Percentiles rank a stretch among this genome's conserved stretches.
These are phyloP conservation scores for Vickermania spadyakhi DNA, from an alignment of 208 protist genomes.

Conservation along the genomic window DNA sequence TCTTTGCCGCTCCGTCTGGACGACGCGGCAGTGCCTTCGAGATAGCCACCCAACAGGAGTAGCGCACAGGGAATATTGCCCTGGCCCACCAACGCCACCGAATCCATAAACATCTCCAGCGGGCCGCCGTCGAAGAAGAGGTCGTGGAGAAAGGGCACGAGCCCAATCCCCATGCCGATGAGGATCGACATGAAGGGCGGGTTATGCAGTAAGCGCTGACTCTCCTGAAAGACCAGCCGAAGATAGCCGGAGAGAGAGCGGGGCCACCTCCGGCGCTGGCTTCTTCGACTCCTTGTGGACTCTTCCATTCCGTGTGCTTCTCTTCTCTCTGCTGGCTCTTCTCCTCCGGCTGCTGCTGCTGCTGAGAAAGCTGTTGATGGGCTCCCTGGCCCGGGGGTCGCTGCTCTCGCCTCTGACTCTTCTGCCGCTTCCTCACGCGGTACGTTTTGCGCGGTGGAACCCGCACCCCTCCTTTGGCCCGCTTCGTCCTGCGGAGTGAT, in stretches of 20 bases:
- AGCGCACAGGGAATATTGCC: slow-evolving; percentile 66
- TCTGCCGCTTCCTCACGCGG: slow-evolving; percentile 1
- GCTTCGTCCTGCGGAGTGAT: too few relatives aligned
- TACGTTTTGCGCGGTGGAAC: background rate
- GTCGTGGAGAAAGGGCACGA: slow-evolving; percentile 42
- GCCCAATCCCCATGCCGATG: slow-evolving; percentile 50
- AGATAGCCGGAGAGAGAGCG: background rate
- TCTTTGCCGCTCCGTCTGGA: background rate
- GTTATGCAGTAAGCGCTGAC: slow-evolving; percentile 22
- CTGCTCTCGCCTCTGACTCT: background rate
- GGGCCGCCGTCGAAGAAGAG: slow-evolving; percentile 45
- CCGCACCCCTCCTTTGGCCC: too few relatives aligned
- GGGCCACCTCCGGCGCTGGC: background rate
- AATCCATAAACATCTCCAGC: slow-evolving; percentile 53
- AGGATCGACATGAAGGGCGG: slow-evolving; percentile 61
- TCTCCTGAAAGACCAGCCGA: background rate
- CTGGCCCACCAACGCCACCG: slow-evolving; percentile 33
- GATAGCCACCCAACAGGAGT: slow-evolving; percentile 64
- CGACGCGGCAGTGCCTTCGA: slow-evolving; percentile 25
- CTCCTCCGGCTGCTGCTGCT: background rate
- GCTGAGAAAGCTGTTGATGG: background rate
- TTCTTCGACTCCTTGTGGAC: too few relatives aligned
- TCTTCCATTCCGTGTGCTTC: too few relatives aligned
- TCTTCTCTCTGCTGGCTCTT: background rate
- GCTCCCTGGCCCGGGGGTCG: background rate